Conservation (phyloP, 768 basidiomycete genomes). For the Russula ochroleuca region DNA sequence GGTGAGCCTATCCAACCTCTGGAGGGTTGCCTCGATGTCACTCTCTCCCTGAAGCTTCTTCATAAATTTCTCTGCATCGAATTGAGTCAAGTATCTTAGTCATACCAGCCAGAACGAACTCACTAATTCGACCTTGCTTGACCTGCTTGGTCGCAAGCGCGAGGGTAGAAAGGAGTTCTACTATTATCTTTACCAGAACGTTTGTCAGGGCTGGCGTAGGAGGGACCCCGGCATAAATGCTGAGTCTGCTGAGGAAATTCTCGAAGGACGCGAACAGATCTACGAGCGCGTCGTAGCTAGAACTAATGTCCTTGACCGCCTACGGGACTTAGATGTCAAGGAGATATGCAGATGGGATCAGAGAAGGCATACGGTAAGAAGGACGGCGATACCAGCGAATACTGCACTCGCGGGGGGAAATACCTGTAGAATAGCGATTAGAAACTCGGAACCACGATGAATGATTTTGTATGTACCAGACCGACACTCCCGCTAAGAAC, state of each 20-base stretch:
- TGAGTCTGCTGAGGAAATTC: constrained; percentile 3
- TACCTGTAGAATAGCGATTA: too few species aligned
- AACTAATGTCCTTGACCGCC: not conserved
- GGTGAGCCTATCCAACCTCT: constrained; percentile 3
- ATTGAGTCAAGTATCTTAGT: not conserved
- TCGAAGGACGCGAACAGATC: constrained; percentile 7
- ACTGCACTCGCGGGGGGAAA: too few species aligned
- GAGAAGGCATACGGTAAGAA: too few species aligned
- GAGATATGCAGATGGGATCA: too few species aligned
- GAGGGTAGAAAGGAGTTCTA: constrained; percentile 1
- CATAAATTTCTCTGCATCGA: not conserved
- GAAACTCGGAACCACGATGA: too few species aligned
- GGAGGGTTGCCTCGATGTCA: not conserved
- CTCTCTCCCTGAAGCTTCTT: constrained; percentile 10
- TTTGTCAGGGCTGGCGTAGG: not conserved
- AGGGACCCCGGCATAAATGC: not conserved
- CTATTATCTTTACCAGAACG: not conserved
- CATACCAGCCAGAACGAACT: not conserved
- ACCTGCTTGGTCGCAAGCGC: constrained; percentile 14
- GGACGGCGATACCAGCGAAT: too few species aligned
- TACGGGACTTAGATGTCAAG: not conserved
- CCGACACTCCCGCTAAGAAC: not conserved
- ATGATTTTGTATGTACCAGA: not conserved
- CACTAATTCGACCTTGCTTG: constrained; percentile 1
- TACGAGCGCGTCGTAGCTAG: not conserved